Base-by-base conservation (phyloP, 371 early-diverging fungal genomes). In the Mortierella sp. region DNA sequence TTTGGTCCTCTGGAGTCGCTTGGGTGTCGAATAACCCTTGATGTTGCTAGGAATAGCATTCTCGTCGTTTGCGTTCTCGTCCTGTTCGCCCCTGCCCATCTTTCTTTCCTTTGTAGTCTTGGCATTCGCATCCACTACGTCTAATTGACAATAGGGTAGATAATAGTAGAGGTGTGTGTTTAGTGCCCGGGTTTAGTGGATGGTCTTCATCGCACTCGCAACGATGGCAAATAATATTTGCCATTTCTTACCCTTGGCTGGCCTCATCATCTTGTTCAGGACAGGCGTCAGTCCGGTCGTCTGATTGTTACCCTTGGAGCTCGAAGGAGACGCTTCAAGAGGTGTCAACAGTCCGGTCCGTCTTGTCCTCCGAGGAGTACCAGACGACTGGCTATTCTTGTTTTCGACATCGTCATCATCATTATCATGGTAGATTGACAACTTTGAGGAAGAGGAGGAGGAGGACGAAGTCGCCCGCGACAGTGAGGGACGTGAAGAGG, bases 261-360 rank as follows among this genome's bases (percentile, higher is more conserved):
- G 53, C 14, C 64, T 76, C 55, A 79, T 69, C 80, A 79, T 71
- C 53, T 76, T 79, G 61, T 76, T 83, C 73, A 83, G n/a, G 13
- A 74, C 73, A 8, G 83, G 83, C 9, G 83, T 83, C 71, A 83
- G 50, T 37, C 83, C 83, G 11, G 83, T 82, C 53, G 50, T 74
- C 19, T 76, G 76, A 34, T 61, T 61, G 55, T n/a, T 75, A 54
- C 55, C 37, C 72, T 53, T 72, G 37, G 40, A 34, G n/a, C 69
- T 67, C 70, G 55, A 46, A 16, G 55, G 37, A 28, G 72, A 72
- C 3, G 72, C 34, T 19, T 72, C 72, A 31, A 72, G 51, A 34
- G 51, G 51, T 13, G 51, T 70, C 40, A 67, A 40, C 67, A 67
- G 8, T 9, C 67, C 67, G 19, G 67, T 24, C 43, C 67, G 67